phyloP scores from a whole-genome alignment of 73 alveolate species.

The Paramecium tetraurelia region DNA sequence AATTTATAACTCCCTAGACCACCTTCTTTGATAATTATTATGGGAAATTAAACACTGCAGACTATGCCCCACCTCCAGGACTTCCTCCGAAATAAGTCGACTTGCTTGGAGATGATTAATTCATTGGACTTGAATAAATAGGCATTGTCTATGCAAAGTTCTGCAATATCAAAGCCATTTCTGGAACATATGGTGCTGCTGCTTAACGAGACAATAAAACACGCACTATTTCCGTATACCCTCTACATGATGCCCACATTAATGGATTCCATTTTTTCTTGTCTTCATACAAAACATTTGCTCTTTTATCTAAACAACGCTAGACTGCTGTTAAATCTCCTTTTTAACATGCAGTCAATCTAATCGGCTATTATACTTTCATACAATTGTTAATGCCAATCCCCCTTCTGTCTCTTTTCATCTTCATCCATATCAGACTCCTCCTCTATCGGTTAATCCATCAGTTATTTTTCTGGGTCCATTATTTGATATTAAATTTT shows the following conservation, averaged over 20 bases:
- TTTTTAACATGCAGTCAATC: background rate
- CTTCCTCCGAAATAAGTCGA: background rate
- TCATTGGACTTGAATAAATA: background rate
- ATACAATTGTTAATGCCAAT: constrained; percentile 6
- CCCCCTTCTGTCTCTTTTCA: constrained; percentile 38
- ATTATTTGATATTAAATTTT: background rate
- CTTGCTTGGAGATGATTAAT: background rate
- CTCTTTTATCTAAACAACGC: background rate
- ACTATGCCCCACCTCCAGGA: background rate
- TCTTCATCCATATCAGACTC: constrained; percentile 42
- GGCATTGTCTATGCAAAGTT: constrained; percentile 41
- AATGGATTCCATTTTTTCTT: constrained; percentile 63
- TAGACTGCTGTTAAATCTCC: constrained; percentile 11
- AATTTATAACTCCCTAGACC: constrained; percentile 44
- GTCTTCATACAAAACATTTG: constrained; percentile 45
- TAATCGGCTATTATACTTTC: background rate
- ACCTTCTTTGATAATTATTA: constrained; percentile 32
- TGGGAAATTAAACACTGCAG: background rate
- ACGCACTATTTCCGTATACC: constrained; percentile 49
- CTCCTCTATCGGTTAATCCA: constrained; percentile 37
- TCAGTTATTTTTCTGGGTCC: constrained; percentile 34
- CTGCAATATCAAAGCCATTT: background rate
- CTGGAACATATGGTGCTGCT: constrained; percentile 17
- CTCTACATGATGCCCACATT: constrained; percentile 66
- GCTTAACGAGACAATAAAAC: constrained; percentile 35